A percentile compares a stretch with the other conserved stretches of the same genome.
Conservation (phyloP, 805 yeast genomes). For the Schwanniomyces pseudopolymorphus region DNA sequence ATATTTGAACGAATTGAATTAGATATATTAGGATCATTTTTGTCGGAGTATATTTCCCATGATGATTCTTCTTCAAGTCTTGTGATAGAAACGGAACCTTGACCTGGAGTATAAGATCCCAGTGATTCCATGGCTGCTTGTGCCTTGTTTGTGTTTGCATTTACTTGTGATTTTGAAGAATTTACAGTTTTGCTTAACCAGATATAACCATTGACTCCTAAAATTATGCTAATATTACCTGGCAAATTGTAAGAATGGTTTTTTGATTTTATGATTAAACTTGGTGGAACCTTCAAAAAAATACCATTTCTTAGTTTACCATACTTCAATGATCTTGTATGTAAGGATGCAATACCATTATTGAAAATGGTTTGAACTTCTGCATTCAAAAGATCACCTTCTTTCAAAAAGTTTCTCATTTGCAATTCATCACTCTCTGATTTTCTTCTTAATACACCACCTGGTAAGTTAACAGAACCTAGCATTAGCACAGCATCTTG, state of each 20-base stretch:
- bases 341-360: slow-evolving; percentile 92
- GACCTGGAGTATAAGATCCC: slow-evolving; percentile 51
- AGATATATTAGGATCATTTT: slow-evolving; percentile 69
- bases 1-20: slow-evolving; percentile 66
- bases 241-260: slow-evolving; percentile 88
- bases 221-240: slow-evolving; percentile 85
- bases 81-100: slow-evolving; percentile 69
- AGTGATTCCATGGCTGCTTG: slow-evolving; percentile 40
- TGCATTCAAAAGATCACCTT: slow-evolving; percentile 93
- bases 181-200: slow-evolving; percentile 76
- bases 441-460: slow-evolving; percentile 92
- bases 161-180: slow-evolving; percentile 16
- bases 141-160: slow-evolving; percentile 24
- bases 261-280: slow-evolving; percentile 79
- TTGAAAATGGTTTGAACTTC: slow-evolving; percentile 89
- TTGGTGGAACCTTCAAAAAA: slow-evolving; percentile 76
- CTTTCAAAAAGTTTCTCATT: slow-evolving; percentile 91
- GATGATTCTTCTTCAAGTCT: slow-evolving; percentile 90
- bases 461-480: slow-evolving; percentile 96
- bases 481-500: slow-evolving; percentile 90
- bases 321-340: slow-evolving; percentile 91
- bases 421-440: slow-evolving; percentile 94
- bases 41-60: slow-evolving; percentile 92
- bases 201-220: slow-evolving; percentile 93
- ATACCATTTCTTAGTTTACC: slow-evolving; percentile 94